Evolutionary conservation across 768 basidiomycete species (phyloP).

Genomic region (Tulasnella sp.): DNA sequence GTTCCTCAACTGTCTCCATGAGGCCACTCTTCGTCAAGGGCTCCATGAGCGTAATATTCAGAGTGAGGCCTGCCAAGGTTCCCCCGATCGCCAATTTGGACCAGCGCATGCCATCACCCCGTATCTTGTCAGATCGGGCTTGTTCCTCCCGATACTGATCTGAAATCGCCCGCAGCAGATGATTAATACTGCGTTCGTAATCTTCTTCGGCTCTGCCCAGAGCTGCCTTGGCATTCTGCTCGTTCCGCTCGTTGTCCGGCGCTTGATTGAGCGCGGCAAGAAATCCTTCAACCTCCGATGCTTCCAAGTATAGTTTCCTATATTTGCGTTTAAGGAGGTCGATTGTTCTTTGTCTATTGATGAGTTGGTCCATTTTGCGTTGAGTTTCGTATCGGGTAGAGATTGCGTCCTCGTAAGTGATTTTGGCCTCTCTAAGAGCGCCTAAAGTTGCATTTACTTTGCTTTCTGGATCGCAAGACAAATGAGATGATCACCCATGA

Average conservation of each 20-base stretch:
- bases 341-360: no score
- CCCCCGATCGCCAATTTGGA: slow-evolving; percentile 71
- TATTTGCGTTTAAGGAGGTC: no score
- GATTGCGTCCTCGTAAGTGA: slow-evolving; percentile 65
- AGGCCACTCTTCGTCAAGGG: slow-evolving; percentile 88
- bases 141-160: slow-evolving; percentile 92
- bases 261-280: slow-evolving; percentile 83
- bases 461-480: slow-evolving; percentile 42
- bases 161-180: slow-evolving; percentile 77
- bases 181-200: slow-evolving; percentile 77
- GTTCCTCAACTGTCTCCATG: slow-evolving; percentile 78
- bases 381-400: slow-evolving; percentile 69
- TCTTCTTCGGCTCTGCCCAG: slow-evolving; percentile 60
- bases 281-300: slow-evolving; percentile 72
- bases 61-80: slow-evolving; percentile 79
- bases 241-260: slow-evolving; percentile 73
- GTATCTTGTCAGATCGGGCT: slow-evolving; percentile 97
- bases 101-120: slow-evolving; percentile 88
- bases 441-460: slow-evolving; percentile 52
- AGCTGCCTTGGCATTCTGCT: slow-evolving; percentile 50
- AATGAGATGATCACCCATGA: slow-evolving; percentile 1
- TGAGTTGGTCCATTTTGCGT: slow-evolving; percentile 87
- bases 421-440: slow-evolving; percentile 60
- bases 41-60: slow-evolving; percentile 83
- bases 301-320: slow-evolving; percentile 86